phyloP scores from a whole-genome alignment of 129 eudicot genomes.

The Mikania micrantha region DNA sequence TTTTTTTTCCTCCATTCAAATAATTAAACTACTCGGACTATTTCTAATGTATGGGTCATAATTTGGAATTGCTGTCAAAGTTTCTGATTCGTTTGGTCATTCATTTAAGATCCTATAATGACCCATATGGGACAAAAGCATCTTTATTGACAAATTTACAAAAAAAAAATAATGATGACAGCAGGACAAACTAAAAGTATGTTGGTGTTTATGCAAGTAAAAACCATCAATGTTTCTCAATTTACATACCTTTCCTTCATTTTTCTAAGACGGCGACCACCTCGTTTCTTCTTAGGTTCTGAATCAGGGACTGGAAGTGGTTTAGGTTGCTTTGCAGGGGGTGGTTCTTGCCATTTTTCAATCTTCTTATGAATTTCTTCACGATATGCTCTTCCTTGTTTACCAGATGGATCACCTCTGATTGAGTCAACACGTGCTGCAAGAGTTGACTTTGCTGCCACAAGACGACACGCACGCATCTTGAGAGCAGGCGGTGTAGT shows the following conservation, averaged over 20 bases:
- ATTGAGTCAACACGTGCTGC: constrained; percentile 94
- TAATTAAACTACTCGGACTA: neutral
- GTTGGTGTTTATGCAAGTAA: neutral
- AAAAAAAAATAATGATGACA: neutral
- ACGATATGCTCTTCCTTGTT: constrained; percentile 62
- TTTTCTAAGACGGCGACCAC: constrained; percentile 81
- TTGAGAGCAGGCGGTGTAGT: constrained; percentile 71
- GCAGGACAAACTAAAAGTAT: neutral
- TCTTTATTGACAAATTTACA: neutral
- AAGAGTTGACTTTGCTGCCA: constrained; percentile 86
- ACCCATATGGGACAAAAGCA: neutral
- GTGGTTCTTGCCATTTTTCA: constrained; percentile 99
- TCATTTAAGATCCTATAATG: neutral
- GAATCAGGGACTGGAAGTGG: constrained; percentile 99
- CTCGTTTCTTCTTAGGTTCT: constrained; percentile 93
- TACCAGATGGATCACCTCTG: constrained; percentile 88
- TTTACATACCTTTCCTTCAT: constrained; percentile 76
- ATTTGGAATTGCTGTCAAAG: neutral
- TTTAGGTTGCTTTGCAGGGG: constrained; percentile 96
- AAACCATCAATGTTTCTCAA: neutral
- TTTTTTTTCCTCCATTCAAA: neutral
- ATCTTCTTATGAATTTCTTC: constrained; percentile 87
- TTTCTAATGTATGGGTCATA: neutral
- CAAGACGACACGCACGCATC: constrained; percentile 30
- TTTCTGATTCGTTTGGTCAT: neutral